Base-by-base conservation (phyloP, 1,139 yeast genomes). In the Blastobotrys illinoisensis region DNA sequence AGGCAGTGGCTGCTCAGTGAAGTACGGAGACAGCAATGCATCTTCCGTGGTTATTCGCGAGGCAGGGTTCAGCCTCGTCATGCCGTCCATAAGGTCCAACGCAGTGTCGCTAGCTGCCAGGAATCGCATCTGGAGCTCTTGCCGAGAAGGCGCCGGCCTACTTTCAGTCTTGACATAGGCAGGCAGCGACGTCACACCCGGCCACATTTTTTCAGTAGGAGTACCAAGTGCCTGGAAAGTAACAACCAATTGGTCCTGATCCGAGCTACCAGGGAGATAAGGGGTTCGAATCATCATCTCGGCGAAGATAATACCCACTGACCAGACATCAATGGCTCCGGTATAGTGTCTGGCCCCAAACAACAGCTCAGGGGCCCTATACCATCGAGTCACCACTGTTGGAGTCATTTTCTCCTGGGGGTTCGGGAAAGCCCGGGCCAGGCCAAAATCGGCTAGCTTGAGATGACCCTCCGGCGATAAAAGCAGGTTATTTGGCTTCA, bases 321-420 rank as follows among this genome's bases (percentile, higher is more conserved):
- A 88, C 99, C 99, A 93, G 2, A 89, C 76, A 70, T 93, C 99
- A 2, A 93, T 81, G 0, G 95, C 96, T 1, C 81, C 83, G 0
- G 96, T 87, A 65, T 93, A 93, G 67, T 89, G 95, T 53, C 83
- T 80, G 1, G 97, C 91, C 0, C 97, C 97, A 67, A 91, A 85
- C 45, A 93, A 72, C 51, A 93, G 74, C 65, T 93, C 99, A 0
- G 99, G 99, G 0, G 98, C 96, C 54, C 98, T 75, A 71, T 93
- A 93, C 99, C 99, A 93, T 58, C 98, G 75, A 1, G 99, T 93
- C 1, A 93, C 99, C 9, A 93, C 99, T 60, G 91, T 91, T 0
- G 96, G 87, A 0, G 98, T 88, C 67, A 93, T 74, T 36, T 70
- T 69, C 56, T 82, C 86, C 62, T 88, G 93, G 54, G 86, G 86